A percentile compares a stretch with the other conserved stretches of the same genome.
Conservation (phyloP, 179 eudicot genomes). For the Monotropa hypopitys region DNA sequence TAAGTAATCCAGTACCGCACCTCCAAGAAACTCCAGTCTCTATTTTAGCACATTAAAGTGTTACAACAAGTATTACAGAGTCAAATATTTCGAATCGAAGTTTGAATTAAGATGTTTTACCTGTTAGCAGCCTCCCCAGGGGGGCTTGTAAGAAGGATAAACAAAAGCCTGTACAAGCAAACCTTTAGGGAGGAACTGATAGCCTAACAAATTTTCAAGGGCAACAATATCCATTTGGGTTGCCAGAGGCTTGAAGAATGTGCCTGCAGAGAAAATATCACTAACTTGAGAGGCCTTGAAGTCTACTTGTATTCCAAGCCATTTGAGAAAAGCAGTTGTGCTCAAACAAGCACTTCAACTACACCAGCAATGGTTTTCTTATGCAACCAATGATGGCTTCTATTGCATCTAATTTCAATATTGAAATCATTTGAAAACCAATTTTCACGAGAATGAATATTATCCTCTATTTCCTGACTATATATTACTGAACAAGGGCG, state of each 20-base stretch:
- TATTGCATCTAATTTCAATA: slow-evolving; percentile 53
- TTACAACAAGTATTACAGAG: background rate
- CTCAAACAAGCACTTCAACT: slow-evolving; percentile 85
- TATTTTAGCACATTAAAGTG: slow-evolving; percentile 20
- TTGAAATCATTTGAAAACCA: slow-evolving; percentile 13
- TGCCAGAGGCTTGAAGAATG: slow-evolving; percentile 41
- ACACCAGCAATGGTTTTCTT: slow-evolving; percentile 91
- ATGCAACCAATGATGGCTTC: slow-evolving; percentile 66
- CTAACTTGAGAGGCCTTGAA: slow-evolving; percentile 46
- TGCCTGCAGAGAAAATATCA: slow-evolving; percentile 50
- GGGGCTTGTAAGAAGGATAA: slow-evolving; percentile 77
- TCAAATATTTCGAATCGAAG: background rate
- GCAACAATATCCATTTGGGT: slow-evolving; percentile 31
- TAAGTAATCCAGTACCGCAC: slow-evolving; percentile 85
- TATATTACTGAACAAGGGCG: slow-evolving; percentile 64
- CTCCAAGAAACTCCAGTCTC: slow-evolving; percentile 98
- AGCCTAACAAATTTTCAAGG: slow-evolving; percentile 45
- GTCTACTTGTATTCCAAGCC: slow-evolving; percentile 72
- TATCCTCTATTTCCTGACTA: slow-evolving; percentile 31
- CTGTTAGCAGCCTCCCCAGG: slow-evolving; percentile 90
- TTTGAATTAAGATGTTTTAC: slow-evolving; percentile 20
- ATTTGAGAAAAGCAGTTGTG: slow-evolving; percentile 70
- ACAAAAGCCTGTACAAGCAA: slow-evolving; percentile 78
- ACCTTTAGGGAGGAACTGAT: slow-evolving; percentile 58
- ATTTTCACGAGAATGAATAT: slow-evolving; percentile 32